Evolutionary conservation across 108 stramenopile species (phyloP), one percentile per base, ranked within the genome.

Genomic region (Nitzschia sp.): DNA sequence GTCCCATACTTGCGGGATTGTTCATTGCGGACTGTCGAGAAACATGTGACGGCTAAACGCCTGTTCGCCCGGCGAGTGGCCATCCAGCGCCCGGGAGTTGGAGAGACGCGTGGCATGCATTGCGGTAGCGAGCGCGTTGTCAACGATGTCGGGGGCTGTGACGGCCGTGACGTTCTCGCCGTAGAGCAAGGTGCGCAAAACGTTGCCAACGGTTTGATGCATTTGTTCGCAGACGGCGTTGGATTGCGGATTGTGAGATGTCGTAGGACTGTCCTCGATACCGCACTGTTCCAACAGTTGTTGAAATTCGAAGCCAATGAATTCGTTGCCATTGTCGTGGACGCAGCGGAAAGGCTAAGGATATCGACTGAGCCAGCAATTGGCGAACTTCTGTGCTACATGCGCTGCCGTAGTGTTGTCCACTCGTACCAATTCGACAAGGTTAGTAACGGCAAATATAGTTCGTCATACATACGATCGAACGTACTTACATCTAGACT

Each of bases 301-400:
- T 53, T 76, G 74, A 28, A 85, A 85, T 18, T 61, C 71, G 2
- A 31, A 34, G 15, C 83, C 79, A 8, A 57, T 54, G 47, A 85
- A 85, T 63, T 82, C 71, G 5, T 46, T 9, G n/a, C 76, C 83
- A 36, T 77, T 77, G 59, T 85, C 77, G 59, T 81, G 67, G 0
- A 68, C 46, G 32, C 47, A 42, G 26, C 59, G 24, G 0, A 55
- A 0, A 33, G 79, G 83, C 18, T 51, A 30, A 17, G 83, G 79
- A 75, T 84, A 84, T 29, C 79, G 33, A 25, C 63, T 46, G 2
- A 84, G 46, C 82, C 82, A 84, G n/a, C 27, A 28, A 59, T 79
- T 75, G 1, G 47, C 61, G 36, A 83, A 76, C 29, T 70, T 66
- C 3, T 72, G 38, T 34, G 65, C 42, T n/a, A 77, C 55, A 30